Evolutionary conservation across 257 asterid species (phyloP), one percentile per base, ranked within the genome.

Genomic region (Fraxinus cuspidata): DNA sequence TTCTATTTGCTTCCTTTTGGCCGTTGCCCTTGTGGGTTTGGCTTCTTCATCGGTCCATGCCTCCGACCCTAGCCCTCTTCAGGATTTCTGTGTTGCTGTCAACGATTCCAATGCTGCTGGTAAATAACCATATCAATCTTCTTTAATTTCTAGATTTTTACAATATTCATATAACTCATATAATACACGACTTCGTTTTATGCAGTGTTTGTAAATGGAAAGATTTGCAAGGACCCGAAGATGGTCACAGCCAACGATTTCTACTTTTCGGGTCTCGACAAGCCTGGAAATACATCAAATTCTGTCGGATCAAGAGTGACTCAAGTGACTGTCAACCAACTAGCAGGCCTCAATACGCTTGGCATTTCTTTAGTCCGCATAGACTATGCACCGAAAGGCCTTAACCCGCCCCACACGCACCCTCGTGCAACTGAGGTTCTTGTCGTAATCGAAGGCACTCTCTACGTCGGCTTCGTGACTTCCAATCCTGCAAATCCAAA

Each of bases 51-150:
- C 53, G 0, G 66, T 29, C 3, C 7, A 53, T 37, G 88, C 88
- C 10, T 72, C 80, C 0, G 88, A 84, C 73, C 78, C 75, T 2
- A 70, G 80, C 77, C 84, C 85, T 69, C 72, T 84, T 34, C 85
- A 84, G 38, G 83, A 83, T 75, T 83, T 83, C 56, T 83, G 86
- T 18, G 83, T 82, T 65, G 86, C 81, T 5, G 83, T 82, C 44
- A 69, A 73, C n/a, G 86, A 82, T 31, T 23, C 78, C 21, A 3
- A 37, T 4, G 78, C 83, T n/a, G 51, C 80, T 1, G 75, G 81
- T 78, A 58, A 70, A 63, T 23, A 29, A 34, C 12, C 8, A 8
- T 11, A 10, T 63, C 18, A 25, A 25, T 4, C 65, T 9, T 56
- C 23, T 7, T 56, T 19, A 56, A 56, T n/a, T 56, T 2, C 65